Evolutionary conservation across 2,329 filamentous ascomycete genomes (phyloP).

Genomic region (Exophiala oligosperma): DNA sequence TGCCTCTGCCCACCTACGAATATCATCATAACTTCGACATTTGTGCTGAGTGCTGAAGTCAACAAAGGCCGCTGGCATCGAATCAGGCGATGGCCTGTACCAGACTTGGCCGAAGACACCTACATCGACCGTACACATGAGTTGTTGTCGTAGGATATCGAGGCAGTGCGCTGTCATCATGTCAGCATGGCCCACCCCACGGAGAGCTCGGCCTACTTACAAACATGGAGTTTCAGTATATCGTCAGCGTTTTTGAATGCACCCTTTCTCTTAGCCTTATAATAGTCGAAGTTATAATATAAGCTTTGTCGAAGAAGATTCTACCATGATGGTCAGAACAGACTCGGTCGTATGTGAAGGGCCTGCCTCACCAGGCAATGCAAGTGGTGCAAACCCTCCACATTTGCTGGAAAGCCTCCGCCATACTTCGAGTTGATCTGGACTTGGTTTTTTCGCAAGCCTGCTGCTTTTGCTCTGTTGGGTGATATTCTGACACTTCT

Average conservation of each 20-base stretch:
- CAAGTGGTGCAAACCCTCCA: conserved; percentile 36
- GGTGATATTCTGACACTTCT: conserved; percentile 51
- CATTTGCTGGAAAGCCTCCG: conserved; percentile 50
- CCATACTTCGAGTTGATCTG: conserved; percentile 57
- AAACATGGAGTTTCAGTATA: conserved; percentile 58
- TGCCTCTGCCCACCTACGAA: conserved; percentile 55
- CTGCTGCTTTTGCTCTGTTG: conserved; percentile 51
- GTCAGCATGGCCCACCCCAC: not conserved
- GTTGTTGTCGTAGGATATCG: conserved; percentile 61
- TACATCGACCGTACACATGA: conserved; percentile 64
- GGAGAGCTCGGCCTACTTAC: conserved; percentile 42
- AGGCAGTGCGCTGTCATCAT: conserved; percentile 55
- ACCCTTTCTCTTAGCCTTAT: conserved; percentile 50
- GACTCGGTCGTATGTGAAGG: not conserved
- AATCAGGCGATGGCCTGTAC: conserved; percentile 42
- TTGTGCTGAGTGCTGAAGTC: conserved; percentile 63
- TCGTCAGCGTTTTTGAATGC: conserved; percentile 58
- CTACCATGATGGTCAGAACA: conserved; percentile 32
- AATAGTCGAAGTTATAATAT: conserved; percentile 62
- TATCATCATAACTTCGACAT: conserved; percentile 58
- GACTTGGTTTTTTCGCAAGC: conserved; percentile 56
- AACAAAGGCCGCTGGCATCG: conserved; percentile 53
- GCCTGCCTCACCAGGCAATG: conserved; percentile 48
- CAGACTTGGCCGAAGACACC: conserved; percentile 63
- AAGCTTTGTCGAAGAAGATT: conserved; percentile 60